Evolutionary conservation across 108 stramenopile species (phyloP), one percentile per base, ranked within the genome.

Genomic region (Fragilaria crotonensis): DNA sequence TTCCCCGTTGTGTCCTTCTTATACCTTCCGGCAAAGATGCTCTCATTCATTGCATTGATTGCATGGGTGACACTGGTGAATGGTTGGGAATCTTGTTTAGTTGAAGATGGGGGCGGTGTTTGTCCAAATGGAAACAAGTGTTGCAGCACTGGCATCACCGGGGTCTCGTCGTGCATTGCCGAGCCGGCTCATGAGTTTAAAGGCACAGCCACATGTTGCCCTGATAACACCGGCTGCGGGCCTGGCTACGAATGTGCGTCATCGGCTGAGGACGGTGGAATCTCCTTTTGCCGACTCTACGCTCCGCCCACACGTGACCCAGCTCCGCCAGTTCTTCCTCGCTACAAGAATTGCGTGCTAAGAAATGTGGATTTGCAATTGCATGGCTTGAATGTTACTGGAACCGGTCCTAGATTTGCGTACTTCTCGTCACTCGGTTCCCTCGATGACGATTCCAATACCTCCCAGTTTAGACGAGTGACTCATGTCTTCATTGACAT

Each of bases 361-460:
- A 18, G 36, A 3, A 25, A 52, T 26, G 29, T 27, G 7, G n/a
- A 54, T 25, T 18, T 22, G 26, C 36, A 47, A 5, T 30, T 68
- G 5, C 46, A 68, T 25, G 60, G 60, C 5, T 31, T 68, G n/a
- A 2, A 22, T 19, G 32, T 59, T 41, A 3, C 3, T 3, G 30
- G 55, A 3, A 3, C 31, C 55, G 25, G 20, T 36, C 4, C 3
- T 19, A 41, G 2, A 63, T 52, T 77, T 44, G 82, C 78, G 2
- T 83, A 83, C 54, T 77, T 62, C 46, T 73, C 82, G 5, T 79
- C 74, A 21, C 63, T 63, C 62, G 65, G 73, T 2, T 26, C 48
- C 4, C 21, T 60, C 1, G 31, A 68, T 55, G 49, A 32, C n/a
- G 28, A 45, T 19, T 18, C 26, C 14, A 27, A 28, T 3, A 59